A percentile compares a stretch with the other conserved stretches of the same genome.
phyloP scores from a whole-genome alignment of 2,329 filamentous ascomycete species.

The Cadophora sp. region DNA sequence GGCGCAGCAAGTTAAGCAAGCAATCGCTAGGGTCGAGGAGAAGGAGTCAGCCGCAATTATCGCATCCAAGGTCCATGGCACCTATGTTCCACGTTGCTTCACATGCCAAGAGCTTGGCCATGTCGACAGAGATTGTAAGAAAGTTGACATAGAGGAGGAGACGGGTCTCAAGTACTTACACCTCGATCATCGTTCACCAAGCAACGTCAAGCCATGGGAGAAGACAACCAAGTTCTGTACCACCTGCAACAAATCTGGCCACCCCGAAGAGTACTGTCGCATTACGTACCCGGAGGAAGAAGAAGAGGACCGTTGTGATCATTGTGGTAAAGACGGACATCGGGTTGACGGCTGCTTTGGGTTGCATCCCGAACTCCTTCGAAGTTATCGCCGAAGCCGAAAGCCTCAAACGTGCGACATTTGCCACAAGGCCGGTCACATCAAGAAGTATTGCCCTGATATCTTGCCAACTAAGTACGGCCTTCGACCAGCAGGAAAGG shows the following conservation, averaged over 20 bases:
- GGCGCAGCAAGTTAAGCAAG: neutral
- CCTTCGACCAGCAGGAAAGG: neutral
- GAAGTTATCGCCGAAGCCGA: neutral
- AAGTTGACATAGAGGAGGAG: slow-evolving; percentile 1
- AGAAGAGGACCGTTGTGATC: neutral
- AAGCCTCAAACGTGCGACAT: neutral
- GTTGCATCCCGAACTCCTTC: neutral
- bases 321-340: neutral
- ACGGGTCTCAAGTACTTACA: neutral
- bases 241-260: neutral
- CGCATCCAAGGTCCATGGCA: neutral
- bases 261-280: slow-evolving; percentile 2
- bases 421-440: neutral
- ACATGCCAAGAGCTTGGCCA: neutral
- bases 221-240: neutral
- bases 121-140: neutral
- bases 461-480: neutral
- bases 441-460: neutral
- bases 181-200: neutral
- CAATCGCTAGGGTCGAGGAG: neutral
- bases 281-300: neutral
- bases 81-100: neutral
- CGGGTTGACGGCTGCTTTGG: neutral
- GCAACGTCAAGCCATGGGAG: neutral
- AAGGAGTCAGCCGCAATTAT: neutral